A percentile compares a stretch with the other conserved stretches of the same genome.
Evolutionary conservation across 2,329 filamentous ascomycete species (phyloP).

Genomic region (Aspergillus pseudotamarii): DNA sequence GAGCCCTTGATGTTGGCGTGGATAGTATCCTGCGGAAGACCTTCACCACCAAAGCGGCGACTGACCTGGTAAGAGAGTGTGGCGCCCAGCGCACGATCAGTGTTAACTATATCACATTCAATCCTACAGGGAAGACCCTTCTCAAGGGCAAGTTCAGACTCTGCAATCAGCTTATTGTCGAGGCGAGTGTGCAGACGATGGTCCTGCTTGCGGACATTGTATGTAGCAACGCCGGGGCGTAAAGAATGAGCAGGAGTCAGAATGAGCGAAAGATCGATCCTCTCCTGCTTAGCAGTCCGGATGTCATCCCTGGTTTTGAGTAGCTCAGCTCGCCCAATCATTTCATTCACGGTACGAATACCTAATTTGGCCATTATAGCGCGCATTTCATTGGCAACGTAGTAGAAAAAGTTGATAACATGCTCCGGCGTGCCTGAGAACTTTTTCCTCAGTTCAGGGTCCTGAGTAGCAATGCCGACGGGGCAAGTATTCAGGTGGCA

Average conservation of each 20-base stretch:
- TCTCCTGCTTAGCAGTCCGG: constrained; percentile 83
- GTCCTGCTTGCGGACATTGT: constrained; percentile 97
- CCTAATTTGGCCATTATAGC: constrained; percentile 96
- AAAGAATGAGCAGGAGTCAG: constrained; percentile 95
- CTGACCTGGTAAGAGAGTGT: constrained; percentile 96
- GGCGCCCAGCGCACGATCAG: constrained; percentile 88
- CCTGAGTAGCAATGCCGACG: constrained; percentile 93
- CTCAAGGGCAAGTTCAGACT: constrained; percentile 91
- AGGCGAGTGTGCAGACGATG: constrained; percentile 89
- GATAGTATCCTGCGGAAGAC: constrained; percentile 88
- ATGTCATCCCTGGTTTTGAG: constrained; percentile 87
- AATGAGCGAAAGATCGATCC: constrained; percentile 90
- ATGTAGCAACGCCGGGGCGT: constrained; percentile 89
- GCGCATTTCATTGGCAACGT: constrained; percentile 91
- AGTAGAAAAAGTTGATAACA: constrained; percentile 99
- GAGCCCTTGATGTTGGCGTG: constrained; percentile 97
- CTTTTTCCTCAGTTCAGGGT: constrained; percentile 91
- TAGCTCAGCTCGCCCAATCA: constrained; percentile 90
- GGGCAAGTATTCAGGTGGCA: constrained; percentile 73
- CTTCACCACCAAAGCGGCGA: constrained; percentile 85
- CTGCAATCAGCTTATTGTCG: constrained; percentile 95
- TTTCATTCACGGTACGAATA: constrained; percentile 94
- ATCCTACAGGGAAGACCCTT: constrained; percentile 92
- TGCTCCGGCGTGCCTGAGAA: constrained; percentile 92
- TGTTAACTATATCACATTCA: constrained; percentile 95